These are phyloP conservation scores for Citrullus colocynthis DNA, from an alignment of 306 rosid genomes.

Conservation along the genomic window DNA sequence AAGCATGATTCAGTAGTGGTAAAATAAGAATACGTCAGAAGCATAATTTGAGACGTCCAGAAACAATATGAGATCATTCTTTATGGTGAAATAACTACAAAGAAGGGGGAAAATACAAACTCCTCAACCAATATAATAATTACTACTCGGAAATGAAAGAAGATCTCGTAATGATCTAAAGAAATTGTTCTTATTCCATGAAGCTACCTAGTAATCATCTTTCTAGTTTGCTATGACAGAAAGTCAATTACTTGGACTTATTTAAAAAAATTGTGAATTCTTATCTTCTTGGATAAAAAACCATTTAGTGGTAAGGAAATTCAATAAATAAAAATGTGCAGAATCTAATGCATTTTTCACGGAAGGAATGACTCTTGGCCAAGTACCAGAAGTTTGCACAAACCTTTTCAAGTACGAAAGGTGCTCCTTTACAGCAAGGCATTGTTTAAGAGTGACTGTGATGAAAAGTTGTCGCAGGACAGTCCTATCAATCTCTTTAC, in stretches of 20 bases:
- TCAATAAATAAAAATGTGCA: no score
- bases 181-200: background rate
- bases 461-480: slow-evolving; percentile 48
- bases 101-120: background rate
- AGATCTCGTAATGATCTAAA: background rate
- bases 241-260: no score
- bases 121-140: background rate
- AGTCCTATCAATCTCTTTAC: slow-evolving; percentile 7
- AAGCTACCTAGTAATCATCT: background rate
- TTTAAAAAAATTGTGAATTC: no score
- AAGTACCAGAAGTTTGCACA: slow-evolving; percentile 1
- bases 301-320: no score
- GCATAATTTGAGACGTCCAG: background rate
- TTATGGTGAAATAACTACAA: background rate
- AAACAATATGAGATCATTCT: background rate
- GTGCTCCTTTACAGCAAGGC: slow-evolving; percentile 45
- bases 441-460: slow-evolving; percentile 49
- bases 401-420: slow-evolving; percentile 44
- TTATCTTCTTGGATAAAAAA: no score
- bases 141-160: background rate
- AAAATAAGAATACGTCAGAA: background rate
- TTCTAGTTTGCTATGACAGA: background rate
- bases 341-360: background rate
- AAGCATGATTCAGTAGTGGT: background rate
- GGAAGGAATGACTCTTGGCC: background rate